Conservation (phyloP, 768 basidiomycete species). For the Tylopilus sp. region DNA sequence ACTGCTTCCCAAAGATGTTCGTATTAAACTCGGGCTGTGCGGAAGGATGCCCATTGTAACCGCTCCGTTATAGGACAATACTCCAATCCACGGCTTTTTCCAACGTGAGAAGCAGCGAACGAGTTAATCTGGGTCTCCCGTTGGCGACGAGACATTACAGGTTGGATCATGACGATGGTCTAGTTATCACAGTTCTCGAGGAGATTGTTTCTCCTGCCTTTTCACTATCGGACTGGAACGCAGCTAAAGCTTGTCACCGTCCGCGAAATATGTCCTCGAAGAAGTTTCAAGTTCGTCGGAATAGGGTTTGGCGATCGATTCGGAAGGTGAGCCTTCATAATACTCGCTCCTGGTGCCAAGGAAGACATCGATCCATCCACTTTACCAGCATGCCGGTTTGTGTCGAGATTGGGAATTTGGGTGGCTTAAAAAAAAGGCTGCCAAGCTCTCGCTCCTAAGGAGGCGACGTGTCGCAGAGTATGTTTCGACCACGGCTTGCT, state of each 20-base stretch:
- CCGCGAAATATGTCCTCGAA: not conserved
- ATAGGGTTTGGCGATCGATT: not conserved
- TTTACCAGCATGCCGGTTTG: constrained; percentile 5
- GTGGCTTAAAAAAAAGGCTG: not conserved
- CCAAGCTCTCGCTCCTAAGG: constrained; percentile 1
- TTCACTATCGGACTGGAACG: constrained; percentile 5
- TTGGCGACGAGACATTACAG: not conserved
- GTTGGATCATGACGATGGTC: not conserved
- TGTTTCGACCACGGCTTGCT: not conserved
- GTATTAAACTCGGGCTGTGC: not conserved
- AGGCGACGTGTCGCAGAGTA: constrained; percentile 2
- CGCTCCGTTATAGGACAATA: constrained; percentile 3
- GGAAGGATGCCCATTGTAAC: not conserved
- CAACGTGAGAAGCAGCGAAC: not conserved
- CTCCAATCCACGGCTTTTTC: too few relatives aligned
- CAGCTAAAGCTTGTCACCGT: not conserved
- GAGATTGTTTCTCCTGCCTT: fast-evolving
- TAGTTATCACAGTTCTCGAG: not conserved
- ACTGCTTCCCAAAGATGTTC: constrained; percentile 11
- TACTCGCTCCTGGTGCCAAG: not conserved
- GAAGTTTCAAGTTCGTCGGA: not conserved
- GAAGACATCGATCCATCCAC: too few relatives aligned
- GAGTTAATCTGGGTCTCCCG: not conserved
- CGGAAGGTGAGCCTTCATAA: not conserved
- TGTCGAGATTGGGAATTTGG: constrained; percentile 4